A percentile compares a stretch with the other conserved stretches of the same genome.
Evolutionary conservation across 331 rosid species (phyloP).

Genomic region (Rhamnella rubrinervis): DNA sequence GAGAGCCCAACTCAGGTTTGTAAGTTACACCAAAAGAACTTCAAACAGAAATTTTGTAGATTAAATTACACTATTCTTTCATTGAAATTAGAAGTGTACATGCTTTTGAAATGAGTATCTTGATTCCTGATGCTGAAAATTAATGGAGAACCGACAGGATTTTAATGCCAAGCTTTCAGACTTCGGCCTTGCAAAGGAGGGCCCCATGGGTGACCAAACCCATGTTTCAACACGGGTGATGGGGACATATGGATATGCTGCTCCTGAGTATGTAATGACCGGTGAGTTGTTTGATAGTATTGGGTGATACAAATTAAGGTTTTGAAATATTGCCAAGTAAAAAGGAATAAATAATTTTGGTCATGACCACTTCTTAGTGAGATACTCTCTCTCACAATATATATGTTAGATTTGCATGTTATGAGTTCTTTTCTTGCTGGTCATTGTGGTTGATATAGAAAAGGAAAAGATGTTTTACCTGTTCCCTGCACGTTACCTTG

Average conservation of each 20-base stretch:
- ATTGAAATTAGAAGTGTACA: slow-evolving; percentile 6
- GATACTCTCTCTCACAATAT: no score
- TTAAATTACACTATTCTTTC: background rate
- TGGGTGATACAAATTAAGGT: background rate
- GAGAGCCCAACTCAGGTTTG: background rate
- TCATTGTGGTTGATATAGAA: no score
- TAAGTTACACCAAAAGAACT: background rate
- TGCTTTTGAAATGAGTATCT: background rate
- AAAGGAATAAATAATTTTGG: background rate
- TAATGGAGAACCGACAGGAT: slow-evolving; percentile 48
- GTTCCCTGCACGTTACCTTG: no score
- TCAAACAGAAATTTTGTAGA: background rate
- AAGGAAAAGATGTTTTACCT: no score
- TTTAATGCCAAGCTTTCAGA: slow-evolving; percentile 94
- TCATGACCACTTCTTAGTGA: no score
- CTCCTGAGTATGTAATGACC: slow-evolving; percentile 96
- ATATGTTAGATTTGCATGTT: no score
- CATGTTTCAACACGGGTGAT: slow-evolving; percentile 96
- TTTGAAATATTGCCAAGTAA: background rate
- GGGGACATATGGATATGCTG: slow-evolving; percentile 97
- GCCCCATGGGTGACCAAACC: slow-evolving; percentile 98
- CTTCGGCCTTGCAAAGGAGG: slow-evolving; percentile 98
- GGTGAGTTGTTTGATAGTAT: slow-evolving; percentile 54
- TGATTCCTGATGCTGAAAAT: slow-evolving; percentile 17
- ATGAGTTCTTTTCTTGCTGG: no score